Conservation (phyloP, 2,329 filamentous ascomycete genomes). For the Mollisiaceae sp. region DNA sequence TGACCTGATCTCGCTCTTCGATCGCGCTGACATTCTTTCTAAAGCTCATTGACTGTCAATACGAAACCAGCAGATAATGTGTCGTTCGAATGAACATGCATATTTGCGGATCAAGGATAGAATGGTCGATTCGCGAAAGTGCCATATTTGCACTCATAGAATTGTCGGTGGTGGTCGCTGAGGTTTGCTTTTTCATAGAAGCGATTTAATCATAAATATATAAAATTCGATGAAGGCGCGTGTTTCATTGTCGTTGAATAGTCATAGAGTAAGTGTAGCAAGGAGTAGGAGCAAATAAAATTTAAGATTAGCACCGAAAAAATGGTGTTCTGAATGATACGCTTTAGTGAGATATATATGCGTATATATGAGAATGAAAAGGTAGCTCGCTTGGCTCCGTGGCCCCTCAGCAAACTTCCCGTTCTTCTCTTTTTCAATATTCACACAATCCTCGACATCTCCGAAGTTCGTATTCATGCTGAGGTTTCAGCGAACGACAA, state of each 20-base stretch:
- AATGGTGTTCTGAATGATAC: constrained; percentile 5
- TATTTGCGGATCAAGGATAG: too few relatives aligned
- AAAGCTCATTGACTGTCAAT: background rate
- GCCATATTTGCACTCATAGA: too few relatives aligned
- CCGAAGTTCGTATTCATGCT: background rate
- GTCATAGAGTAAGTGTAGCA: too few relatives aligned
- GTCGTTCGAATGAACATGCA: background rate
- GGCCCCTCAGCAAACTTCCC: background rate
- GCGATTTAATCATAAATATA: too few relatives aligned
- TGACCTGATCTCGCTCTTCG: background rate
- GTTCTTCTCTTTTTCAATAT: background rate
- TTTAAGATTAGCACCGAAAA: background rate
- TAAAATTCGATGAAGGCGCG: too few relatives aligned
- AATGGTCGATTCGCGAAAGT: background rate
- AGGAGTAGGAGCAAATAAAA: too few relatives aligned
- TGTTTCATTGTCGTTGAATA: background rate
- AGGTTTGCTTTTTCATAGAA: too few relatives aligned
- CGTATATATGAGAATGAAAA: background rate
- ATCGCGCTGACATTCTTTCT: background rate
- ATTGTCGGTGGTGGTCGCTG: too few relatives aligned
- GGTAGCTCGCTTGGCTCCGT: background rate
- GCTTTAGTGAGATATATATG: background rate
- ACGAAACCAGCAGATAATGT: background rate
- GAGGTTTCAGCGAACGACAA: background rate
- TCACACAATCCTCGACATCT: background rate